Evolutionary conservation across 441 rosid species (phyloP), one percentile per base, ranked within the genome.

Genomic region (Hura crepitans): DNA sequence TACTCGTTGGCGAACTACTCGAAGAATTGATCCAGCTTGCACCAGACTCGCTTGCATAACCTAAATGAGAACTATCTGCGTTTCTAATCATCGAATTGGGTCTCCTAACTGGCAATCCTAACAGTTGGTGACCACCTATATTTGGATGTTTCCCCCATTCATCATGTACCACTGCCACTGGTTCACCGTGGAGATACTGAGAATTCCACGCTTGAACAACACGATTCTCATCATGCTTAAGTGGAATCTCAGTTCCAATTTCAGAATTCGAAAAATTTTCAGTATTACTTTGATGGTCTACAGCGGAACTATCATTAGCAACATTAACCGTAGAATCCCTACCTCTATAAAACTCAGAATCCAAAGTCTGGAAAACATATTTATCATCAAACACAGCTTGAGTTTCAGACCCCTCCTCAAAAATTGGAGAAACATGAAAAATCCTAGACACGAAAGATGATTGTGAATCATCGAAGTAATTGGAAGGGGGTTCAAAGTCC

Each of bases 71-170:
- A 63, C 74, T 42, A 66, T 20, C 75, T 35, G 17, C 46, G 62
- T 66, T 72, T 39, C 46, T 70, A 31, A 47, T 39, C 63, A 75
- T 74, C 6, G 85, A 76, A 61, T 79, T 85, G 46, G 87, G 81
- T 75, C 92, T 93, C 82, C 91, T 82, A 80, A 90, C 78, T 0
- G 98, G 98, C 78, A 92, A 86, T 13, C 92, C 93, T 80, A 89
- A 70, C 15, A 96, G 82, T 69, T 80, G 83, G 13, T 69, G 76
- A 57, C 65, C 79, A 56, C 66, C 74, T 46, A 66, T 53, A n/a
- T n/a, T n/a, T 30, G 49, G 71, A 69, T 66, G 64, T 56, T 73
- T 66, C 64, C 63, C 71, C 53, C 68, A 73, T 0, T 70, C 87
- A 79, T 78, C 84, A 50, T 84, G 62, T 62, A 87, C 80, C 1